Percentiles rank a stretch among this genome's conserved stretches.
Conservation (phyloP, 1,284 basidiomycete genomes). For the Vanrija humicola region DNA sequence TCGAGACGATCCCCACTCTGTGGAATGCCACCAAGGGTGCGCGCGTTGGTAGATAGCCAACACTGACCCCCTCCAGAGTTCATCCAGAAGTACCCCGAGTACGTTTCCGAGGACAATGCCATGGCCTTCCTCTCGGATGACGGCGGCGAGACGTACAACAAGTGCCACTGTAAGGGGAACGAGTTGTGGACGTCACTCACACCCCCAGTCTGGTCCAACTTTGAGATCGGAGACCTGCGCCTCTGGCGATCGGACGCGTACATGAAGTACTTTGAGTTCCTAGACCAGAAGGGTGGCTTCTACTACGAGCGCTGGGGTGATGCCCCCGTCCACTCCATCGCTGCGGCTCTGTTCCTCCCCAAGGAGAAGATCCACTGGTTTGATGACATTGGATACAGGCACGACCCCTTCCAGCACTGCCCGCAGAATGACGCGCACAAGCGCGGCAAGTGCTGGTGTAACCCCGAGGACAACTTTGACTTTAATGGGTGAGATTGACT, state of each 20-base stretch:
- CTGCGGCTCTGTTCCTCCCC: constrained; percentile 64
- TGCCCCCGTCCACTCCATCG: constrained; percentile 80
- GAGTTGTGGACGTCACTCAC: neutral
- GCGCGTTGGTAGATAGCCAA: constrained; percentile 4
- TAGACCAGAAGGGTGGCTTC: constrained; percentile 75
- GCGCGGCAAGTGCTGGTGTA: constrained; percentile 46
- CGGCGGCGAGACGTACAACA: constrained; percentile 65
- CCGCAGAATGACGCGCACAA: constrained; percentile 47
- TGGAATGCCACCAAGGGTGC: constrained; percentile 67
- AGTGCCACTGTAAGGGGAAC: constrained; percentile 66
- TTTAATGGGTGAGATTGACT: constrained; percentile 38
- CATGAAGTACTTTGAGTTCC: constrained; percentile 67
- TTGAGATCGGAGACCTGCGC: constrained; percentile 70
- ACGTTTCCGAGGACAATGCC: constrained; percentile 65
- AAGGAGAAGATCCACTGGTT: constrained; percentile 75
- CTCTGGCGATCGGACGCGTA: constrained; percentile 78
- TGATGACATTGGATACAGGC: constrained; percentile 51
- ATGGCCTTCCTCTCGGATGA: constrained; percentile 73
- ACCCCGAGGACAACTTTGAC: constrained; percentile 47
- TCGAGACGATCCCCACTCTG: constrained; percentile 69
- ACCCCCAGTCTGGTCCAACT: constrained; percentile 68
- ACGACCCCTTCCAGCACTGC: constrained; percentile 49
- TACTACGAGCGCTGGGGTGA: constrained; percentile 76
- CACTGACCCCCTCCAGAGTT: constrained; percentile 56
- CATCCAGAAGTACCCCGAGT: constrained; percentile 61